Conservation (phyloP, 768 basidiomycete genomes). For the Suillus ampliporus region DNA sequence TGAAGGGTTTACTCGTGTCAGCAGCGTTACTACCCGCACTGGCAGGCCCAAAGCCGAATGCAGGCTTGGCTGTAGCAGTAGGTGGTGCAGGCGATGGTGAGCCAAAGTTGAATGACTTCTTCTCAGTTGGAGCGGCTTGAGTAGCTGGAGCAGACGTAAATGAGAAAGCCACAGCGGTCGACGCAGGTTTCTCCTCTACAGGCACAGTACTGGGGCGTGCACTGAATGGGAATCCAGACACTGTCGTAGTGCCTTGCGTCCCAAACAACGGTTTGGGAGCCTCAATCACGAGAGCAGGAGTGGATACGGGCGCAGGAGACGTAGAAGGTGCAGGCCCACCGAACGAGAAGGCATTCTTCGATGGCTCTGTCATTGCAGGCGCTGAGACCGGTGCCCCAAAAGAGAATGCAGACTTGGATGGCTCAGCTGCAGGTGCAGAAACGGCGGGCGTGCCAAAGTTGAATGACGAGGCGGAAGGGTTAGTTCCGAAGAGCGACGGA, state of each 20-base stretch:
- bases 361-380: conserved; percentile 28
- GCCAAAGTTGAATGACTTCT: conserved; percentile 53
- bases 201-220: conserved; percentile 28
- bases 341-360: conserved; percentile 42
- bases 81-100: conserved; percentile 40
- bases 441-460: conserved; percentile 12
- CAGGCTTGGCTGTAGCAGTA: conserved; percentile 18
- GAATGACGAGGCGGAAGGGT: conserved; percentile 13
- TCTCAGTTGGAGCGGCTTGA: conserved; percentile 39
- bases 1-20: conserved; percentile 58
- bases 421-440: conserved; percentile 1
- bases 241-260: conserved; percentile 25
- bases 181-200: conserved; percentile 28
- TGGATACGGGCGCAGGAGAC: conserved; percentile 13
- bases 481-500: not conserved
- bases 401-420: conserved; percentile 21
- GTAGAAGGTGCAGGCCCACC: conserved; percentile 25
- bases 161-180: conserved; percentile 31
- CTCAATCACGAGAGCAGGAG: conserved; percentile 32
- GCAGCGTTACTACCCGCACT: conserved; percentile 39
- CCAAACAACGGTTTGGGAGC: conserved; percentile 51
- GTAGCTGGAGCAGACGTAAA: conserved; percentile 41
- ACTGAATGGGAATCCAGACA: conserved; percentile 51
- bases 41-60: conserved; percentile 56
- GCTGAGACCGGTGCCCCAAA: conserved; percentile 32